These are phyloP conservation scores for Rosa persica DNA, from an alignment of 306 rosid genomes.

Conservation along the genomic window DNA sequence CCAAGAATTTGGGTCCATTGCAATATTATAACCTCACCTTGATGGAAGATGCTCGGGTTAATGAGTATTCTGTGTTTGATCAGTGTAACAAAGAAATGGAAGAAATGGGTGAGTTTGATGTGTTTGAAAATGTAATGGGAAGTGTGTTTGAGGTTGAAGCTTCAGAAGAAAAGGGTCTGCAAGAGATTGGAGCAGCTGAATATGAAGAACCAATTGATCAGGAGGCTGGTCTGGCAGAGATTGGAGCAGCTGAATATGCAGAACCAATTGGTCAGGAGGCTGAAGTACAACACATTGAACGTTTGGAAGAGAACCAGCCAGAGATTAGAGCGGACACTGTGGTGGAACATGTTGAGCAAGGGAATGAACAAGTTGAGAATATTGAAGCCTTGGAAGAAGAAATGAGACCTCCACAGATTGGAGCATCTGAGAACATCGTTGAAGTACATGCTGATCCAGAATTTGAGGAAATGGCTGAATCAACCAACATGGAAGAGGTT, in stretches of 20 bases:
- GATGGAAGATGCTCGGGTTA: slow-evolving; percentile 16
- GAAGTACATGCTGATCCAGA: slow-evolving; percentile 15
- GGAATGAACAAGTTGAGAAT: slow-evolving; percentile 20
- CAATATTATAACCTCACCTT: slow-evolving; percentile 55
- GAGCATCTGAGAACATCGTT: background rate
- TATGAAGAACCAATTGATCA: background rate
- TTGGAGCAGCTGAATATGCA: slow-evolving; percentile 12
- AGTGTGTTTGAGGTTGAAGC: slow-evolving; percentile 2
- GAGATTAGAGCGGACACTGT: background rate
- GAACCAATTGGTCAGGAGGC: background rate
- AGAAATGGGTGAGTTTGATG: slow-evolving; percentile 10
- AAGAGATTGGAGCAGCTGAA: background rate
- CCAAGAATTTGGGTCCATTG: slow-evolving; percentile 28
- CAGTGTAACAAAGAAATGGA: slow-evolving; percentile 18
- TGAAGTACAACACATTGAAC: background rate
- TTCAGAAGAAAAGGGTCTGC: slow-evolving; percentile 11
- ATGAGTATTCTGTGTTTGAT: slow-evolving; percentile 36
- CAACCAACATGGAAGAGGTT: background rate
- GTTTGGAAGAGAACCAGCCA: background rate
- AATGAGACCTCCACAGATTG: background rate
- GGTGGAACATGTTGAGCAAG: slow-evolving; percentile 1
- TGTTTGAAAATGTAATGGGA: slow-evolving; percentile 2
- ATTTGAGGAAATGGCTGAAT: background rate
- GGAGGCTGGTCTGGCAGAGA: background rate
- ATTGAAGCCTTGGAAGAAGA: slow-evolving; percentile 25